Conservation (phyloP, 2,329 filamentous ascomycete genomes). For the Aspergillus japonicus region DNA sequence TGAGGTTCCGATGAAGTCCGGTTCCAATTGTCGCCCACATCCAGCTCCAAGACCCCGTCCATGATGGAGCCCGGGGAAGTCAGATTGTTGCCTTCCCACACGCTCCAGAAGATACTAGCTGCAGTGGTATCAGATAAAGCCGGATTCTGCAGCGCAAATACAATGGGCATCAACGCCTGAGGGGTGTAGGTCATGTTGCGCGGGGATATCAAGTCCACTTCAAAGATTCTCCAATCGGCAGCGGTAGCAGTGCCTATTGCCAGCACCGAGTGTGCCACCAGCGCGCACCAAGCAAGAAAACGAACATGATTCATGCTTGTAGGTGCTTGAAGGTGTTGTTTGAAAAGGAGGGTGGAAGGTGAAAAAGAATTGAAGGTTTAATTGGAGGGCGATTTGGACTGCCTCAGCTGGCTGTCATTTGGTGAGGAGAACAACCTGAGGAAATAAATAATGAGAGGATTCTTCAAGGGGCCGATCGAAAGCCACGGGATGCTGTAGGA, state of each 20-base stretch:
- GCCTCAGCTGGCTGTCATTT: background rate
- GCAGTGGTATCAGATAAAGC: background rate
- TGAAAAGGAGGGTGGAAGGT: background rate
- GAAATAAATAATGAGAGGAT: background rate
- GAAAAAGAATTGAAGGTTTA: background rate
- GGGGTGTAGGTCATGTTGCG: slow-evolving; percentile 9
- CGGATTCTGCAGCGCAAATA: slow-evolving; percentile 16
- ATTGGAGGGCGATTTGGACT: background rate
- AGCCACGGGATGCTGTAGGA: background rate
- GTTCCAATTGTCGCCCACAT: background rate
- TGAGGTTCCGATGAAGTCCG: background rate
- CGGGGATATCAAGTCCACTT: slow-evolving; percentile 13
- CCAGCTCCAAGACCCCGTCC: background rate
- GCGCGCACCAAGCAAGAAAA: background rate
- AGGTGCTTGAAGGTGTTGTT: background rate
- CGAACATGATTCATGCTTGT: background rate
- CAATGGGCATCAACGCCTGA: slow-evolving; percentile 11
- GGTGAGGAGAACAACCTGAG: background rate
- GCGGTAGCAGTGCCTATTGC: background rate
- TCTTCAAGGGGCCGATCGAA: background rate
- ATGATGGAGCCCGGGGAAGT: background rate
- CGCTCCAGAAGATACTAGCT: background rate
- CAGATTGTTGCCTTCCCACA: background rate
- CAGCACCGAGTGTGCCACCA: background rate
- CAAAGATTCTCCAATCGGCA: background rate